Conservation (phyloP, 805 yeast genomes). For the Saccharomycopsis sp. region DNA sequence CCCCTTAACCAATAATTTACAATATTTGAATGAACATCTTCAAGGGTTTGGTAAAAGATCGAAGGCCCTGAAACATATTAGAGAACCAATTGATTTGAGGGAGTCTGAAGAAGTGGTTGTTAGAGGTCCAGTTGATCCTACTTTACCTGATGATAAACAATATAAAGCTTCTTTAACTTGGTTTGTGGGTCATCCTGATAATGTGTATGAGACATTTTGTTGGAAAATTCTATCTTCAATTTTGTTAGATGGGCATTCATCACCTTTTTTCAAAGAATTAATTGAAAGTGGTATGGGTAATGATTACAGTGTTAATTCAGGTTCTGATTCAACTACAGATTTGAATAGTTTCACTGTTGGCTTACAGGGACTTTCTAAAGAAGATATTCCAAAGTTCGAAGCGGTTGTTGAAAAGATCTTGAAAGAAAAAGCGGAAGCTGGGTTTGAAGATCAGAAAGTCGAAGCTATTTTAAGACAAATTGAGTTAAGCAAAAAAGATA, state of each 20-base stretch:
- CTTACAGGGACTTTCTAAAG: constrained; percentile 59
- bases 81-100: constrained; percentile 39
- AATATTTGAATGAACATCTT: constrained; percentile 46
- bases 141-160: constrained; percentile 61
- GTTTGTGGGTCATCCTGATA: constrained; percentile 71
- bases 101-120: constrained; percentile 32
- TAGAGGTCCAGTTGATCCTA: constrained; percentile 79
- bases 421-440: constrained; percentile 33
- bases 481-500: constrained; percentile 77
- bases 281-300: constrained; percentile 81
- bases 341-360: constrained; percentile 79
- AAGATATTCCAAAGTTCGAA: constrained; percentile 41
- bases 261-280: constrained; percentile 80
- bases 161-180: constrained; percentile 80
- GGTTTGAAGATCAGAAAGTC: constrained; percentile 54
- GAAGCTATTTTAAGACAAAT: constrained; percentile 84
- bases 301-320: constrained; percentile 83
- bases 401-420: constrained; percentile 42
- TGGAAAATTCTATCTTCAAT: constrained; percentile 65
- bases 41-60: constrained; percentile 45
- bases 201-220: constrained; percentile 62
- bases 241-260: constrained; percentile 84
- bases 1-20: constrained; percentile 53
- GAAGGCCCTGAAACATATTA: constrained; percentile 27
- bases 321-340: constrained; percentile 76